Percentiles rank a stretch among this genome's conserved stretches.
phyloP scores from a whole-genome alignment of 2,329 filamentous ascomycete species.

The Sporothrix variecibatus region DNA sequence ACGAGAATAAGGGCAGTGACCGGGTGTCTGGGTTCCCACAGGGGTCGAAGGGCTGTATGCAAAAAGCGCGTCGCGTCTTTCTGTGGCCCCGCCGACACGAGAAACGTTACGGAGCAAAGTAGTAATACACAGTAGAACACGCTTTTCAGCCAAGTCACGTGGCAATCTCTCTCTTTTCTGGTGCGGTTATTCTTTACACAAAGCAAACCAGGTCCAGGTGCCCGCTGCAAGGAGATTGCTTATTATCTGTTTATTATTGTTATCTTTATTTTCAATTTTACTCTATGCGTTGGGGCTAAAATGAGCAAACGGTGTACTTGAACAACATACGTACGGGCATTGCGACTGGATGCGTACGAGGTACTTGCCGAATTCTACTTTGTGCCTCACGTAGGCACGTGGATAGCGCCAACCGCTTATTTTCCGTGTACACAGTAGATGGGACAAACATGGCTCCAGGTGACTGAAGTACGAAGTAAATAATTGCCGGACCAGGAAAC shows the following conservation, averaged over 20 bases:
- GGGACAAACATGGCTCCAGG: not conserved
- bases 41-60: not conserved
- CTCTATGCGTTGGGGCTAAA: too few relatives aligned
- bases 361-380: not conserved
- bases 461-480: too few relatives aligned
- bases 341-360: too few relatives aligned
- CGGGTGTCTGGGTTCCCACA: not conserved
- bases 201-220: too few relatives aligned
- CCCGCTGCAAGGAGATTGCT: too few relatives aligned
- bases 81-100: not conserved
- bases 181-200: not conserved
- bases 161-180: not conserved
- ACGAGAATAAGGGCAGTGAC: not conserved
- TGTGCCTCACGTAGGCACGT: not conserved
- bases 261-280: too few relatives aligned
- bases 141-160: not conserved
- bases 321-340: too few relatives aligned
- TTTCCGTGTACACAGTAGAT: not conserved
- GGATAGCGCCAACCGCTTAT: not conserved
- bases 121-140: not conserved
- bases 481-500: not conserved
- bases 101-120: not conserved
- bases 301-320: too few relatives aligned
- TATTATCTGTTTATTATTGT: too few relatives aligned
- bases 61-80: conserved; percentile 25